Percentiles rank a stretch among this genome's conserved stretches.
These are phyloP conservation scores for Candida qinlingensis DNA, from an alignment of 805 yeast species.

Conservation along the genomic window DNA sequence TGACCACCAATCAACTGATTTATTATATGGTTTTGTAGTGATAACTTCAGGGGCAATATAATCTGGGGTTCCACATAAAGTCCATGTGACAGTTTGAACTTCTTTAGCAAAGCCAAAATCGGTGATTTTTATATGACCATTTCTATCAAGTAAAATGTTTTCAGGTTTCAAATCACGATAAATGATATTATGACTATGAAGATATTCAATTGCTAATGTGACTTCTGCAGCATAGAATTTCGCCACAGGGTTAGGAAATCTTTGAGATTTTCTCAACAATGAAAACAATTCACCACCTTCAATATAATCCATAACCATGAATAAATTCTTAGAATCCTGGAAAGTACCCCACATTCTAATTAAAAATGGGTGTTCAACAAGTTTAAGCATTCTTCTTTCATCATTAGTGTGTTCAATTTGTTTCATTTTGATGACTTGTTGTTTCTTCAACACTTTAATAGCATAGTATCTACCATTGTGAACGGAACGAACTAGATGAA, in stretches of 20 bases:
- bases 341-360: constrained; percentile 97
- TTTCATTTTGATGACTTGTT: constrained; percentile 84
- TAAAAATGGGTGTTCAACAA: constrained; percentile 86
- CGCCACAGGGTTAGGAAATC: constrained; percentile 94
- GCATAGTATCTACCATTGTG: constrained; percentile 93
- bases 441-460: constrained; percentile 83
- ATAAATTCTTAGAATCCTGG: constrained; percentile 78
- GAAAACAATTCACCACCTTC: constrained; percentile 95
- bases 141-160: constrained; percentile 78
- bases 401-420: constrained; percentile 96
- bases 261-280: constrained; percentile 76
- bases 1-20: constrained; percentile 98
- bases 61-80: constrained; percentile 93
- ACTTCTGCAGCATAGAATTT: constrained; percentile 96
- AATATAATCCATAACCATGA: constrained; percentile 94
- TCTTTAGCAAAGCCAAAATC: constrained; percentile 96
- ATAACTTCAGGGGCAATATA: constrained; percentile 96
- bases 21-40: constrained; percentile 89
- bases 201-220: constrained; percentile 73
- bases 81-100: constrained; percentile 87
- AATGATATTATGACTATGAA: constrained; percentile 79
- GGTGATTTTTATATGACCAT: constrained; percentile 87
- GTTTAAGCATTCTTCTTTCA: constrained; percentile 81
- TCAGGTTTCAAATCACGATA: constrained; percentile 93
- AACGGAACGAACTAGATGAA: constrained; percentile 79